Base-by-base conservation (phyloP, 495 filamentous ascomycete genomes). In the Neurospora hispaniola region DNA sequence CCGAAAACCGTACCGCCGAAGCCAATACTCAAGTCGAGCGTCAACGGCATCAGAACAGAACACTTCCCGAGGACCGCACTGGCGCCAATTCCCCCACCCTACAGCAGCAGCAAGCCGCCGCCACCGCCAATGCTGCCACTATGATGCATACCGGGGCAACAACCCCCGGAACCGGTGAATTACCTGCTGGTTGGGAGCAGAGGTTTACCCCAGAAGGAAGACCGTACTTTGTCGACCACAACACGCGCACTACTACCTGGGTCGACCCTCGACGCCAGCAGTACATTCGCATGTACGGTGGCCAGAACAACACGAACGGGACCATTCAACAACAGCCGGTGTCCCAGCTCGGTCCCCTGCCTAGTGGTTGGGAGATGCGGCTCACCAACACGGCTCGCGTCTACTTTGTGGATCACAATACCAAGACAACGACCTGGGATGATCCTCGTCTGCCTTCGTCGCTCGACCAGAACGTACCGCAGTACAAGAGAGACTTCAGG, bases 361-460 rank as follows among this genome's bases (percentile, higher is more conserved):
- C 96, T 14, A 98, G 95, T 80, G 96, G 96, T 23, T 99, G 96
- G 96, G 96, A 99, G 85, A 99, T 99, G 96, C 92, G 96, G 73
- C 89, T 99, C 35, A 99, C 96, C 69, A 98, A 98, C 79, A 99
- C 96, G 8, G 96, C 96, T 14, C 89, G 96, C 66, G 96, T 99
- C 31, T 99, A 99, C 82, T 99, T 99, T 79, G 96, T 99, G 42
- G 96, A 99, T 78, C 96, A 99, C 85, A 99, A 99, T 80, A 99
- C 96, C 73, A 99, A 99, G 86, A 99, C 96, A 0, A 99, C 96
- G 14, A 99, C 96, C n/a, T 99, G 96, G 96, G 96, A 99, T 78
- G 96, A 99, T 78, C 96, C 96, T 27, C 90, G 96, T 72, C 84
- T 99, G 74, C 96, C 96, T 68, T 98, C 95, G 10, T 98, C 96